Percentiles rank a stretch among this genome's conserved stretches.
Evolutionary conservation across 768 basidiomycete genomes (phyloP).

Genomic region (Brasilioporus rufonigricans): DNA sequence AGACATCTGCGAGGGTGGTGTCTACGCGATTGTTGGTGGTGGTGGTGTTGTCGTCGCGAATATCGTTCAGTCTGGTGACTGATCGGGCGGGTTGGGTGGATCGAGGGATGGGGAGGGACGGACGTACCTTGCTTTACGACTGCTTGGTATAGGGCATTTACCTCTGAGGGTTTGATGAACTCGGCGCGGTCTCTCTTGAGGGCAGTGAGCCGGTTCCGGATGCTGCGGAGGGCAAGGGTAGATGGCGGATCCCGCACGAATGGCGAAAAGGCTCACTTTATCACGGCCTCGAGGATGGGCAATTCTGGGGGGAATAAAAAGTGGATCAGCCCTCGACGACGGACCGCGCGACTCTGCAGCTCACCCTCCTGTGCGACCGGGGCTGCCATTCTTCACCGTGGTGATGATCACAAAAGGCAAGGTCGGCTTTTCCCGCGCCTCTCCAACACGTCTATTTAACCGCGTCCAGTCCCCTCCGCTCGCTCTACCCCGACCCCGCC

Average conservation of each 20-base stretch:
- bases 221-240: constrained; percentile 48
- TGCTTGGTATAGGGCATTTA: constrained; percentile 87
- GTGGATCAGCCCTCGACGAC: background rate
- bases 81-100: constrained; percentile 8
- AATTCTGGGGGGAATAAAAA: constrained; percentile 58
- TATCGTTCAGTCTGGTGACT: constrained; percentile 91
- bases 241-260: constrained; percentile 3
- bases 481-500: background rate
- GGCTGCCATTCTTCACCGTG: constrained; percentile 48
- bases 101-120: constrained; percentile 13
- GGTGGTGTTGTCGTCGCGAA: constrained; percentile 74
- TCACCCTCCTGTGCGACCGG: constrained; percentile 81
- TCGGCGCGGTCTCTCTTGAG: constrained; percentile 91
- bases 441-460: constrained; percentile 19
- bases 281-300: constrained; percentile 91
- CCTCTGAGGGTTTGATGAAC: constrained; percentile 92
- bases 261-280: constrained; percentile 58
- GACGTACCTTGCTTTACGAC: constrained; percentile 86
- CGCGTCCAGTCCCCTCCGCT: constrained; percentile 15
- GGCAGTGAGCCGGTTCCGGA: constrained; percentile 91
- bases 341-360: background rate
- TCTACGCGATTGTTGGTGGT: constrained; percentile 88
- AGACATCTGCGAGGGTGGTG: constrained; percentile 94
- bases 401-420: constrained; percentile 37
- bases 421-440: constrained; percentile 35